Evolutionary conservation across 805 yeast genomes (phyloP).

Genomic region (Yarrowia alimentaria): DNA sequence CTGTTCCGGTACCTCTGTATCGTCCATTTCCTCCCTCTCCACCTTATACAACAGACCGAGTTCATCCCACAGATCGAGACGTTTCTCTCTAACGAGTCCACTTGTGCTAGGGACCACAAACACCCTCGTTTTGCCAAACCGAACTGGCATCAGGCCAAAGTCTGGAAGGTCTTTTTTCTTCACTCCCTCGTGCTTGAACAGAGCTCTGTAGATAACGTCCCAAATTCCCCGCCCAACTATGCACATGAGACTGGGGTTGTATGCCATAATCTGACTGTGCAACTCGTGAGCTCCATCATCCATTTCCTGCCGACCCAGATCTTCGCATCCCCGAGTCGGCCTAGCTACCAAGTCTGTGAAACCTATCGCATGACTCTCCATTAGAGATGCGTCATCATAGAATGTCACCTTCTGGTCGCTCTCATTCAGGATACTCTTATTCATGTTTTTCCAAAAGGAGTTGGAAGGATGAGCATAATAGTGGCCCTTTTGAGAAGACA

Average conservation of each 20-base stretch:
- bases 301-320: constrained; percentile 55
- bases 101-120: constrained; percentile 73
- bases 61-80: constrained; percentile 6
- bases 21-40: not conserved
- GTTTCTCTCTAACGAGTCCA: constrained; percentile 51
- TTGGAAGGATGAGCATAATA: constrained; percentile 72
- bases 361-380: constrained; percentile 53
- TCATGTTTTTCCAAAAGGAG: constrained; percentile 58
- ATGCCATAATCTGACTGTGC: constrained; percentile 44
- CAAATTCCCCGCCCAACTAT: constrained; percentile 75
- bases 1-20: not conserved
- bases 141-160: constrained; percentile 52
- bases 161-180: constrained; percentile 42
- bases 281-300: constrained; percentile 53
- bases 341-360: constrained; percentile 69
- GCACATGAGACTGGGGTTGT: constrained; percentile 49
- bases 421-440: constrained; percentile 52
- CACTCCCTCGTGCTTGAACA: constrained; percentile 38
- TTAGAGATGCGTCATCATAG: constrained; percentile 45
- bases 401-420: constrained; percentile 35
- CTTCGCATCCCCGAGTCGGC: constrained; percentile 59
- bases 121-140: constrained; percentile 38
- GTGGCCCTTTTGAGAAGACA: constrained; percentile 60
- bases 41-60: not conserved
- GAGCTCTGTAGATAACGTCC: constrained; percentile 51